These are phyloP conservation scores for Oryza meridionalis DNA, from an alignment of 176 grass and related monocot species.

Conservation along the genomic window DNA sequence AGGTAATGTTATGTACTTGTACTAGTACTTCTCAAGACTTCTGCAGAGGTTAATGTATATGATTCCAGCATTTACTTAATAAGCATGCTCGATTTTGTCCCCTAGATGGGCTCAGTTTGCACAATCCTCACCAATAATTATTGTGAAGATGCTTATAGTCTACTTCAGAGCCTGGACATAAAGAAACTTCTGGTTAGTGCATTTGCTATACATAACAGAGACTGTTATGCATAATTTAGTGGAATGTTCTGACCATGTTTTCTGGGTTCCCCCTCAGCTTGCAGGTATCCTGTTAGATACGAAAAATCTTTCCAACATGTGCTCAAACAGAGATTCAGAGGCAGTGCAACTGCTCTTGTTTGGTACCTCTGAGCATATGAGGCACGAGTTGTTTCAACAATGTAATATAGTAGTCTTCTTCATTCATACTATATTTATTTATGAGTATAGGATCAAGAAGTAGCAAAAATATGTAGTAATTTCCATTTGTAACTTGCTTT, in stretches of 20 bases:
- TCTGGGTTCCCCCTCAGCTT: conserved; percentile 49
- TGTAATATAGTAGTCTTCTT: conserved; percentile 45
- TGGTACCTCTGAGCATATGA: conserved; percentile 39
- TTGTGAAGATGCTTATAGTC: conserved; percentile 56
- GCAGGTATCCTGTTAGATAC: conserved; percentile 73
- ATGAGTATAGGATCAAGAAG: not conserved
- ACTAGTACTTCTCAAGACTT: conserved; percentile 14
- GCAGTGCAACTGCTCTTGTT: conserved; percentile 58
- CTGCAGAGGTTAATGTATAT: conserved; percentile 9
- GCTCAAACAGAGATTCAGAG: conserved; percentile 66
- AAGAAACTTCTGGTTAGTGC: conserved; percentile 70
- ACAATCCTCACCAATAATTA: conserved; percentile 58
- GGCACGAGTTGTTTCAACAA: conserved; percentile 66
- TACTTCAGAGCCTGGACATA: conserved; percentile 57
- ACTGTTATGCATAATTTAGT: not conserved
- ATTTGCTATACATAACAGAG: conserved; percentile 16
- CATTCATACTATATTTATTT: conserved; percentile 14
- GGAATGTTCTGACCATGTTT: conserved; percentile 13
- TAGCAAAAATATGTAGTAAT: conserved; percentile 5
- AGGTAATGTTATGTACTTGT: conserved; percentile 51
- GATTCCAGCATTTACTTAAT: conserved; percentile 42
- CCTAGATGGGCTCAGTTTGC: conserved; percentile 60
- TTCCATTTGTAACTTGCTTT: conserved; percentile 28
- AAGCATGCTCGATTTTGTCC: conserved; percentile 45
- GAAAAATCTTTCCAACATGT: conserved; percentile 52